Conservation (phyloP, 305 asterid species). For the Rubia tinctorum region DNA sequence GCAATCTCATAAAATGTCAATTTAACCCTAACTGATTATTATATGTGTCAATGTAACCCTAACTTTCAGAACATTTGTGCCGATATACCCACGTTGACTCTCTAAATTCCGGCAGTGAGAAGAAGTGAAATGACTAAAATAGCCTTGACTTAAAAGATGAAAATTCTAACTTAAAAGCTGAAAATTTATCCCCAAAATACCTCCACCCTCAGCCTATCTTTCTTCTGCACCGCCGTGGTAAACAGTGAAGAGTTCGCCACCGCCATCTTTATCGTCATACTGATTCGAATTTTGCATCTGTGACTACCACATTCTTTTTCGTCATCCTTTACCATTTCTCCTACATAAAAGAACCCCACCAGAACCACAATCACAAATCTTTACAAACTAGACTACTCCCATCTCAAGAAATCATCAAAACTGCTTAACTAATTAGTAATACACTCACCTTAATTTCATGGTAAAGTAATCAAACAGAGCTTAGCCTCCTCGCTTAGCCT, state of each 20-base stretch:
- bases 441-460: neutral
- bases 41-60: too few species aligned
- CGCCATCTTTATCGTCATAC: conserved; percentile 45
- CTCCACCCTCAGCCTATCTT: too few species aligned
- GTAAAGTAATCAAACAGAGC: conserved; percentile 25
- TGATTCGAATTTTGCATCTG: conserved; percentile 46
- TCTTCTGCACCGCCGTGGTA: conserved; percentile 24
- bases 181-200: too few species aligned
- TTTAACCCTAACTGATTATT: too few species aligned
- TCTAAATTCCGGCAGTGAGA: too few species aligned
- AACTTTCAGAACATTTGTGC: too few species aligned
- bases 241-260: conserved; percentile 34
- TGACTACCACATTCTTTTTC: conserved; percentile 63
- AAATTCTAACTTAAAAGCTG: too few species aligned
- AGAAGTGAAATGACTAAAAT: too few species aligned
- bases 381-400: neutral
- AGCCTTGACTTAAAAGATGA: too few species aligned
- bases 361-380: neutral
- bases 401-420: neutral
- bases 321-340: conserved; percentile 37
- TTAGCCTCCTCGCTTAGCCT: neutral
- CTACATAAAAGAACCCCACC: neutral
- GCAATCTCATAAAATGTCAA: too few species aligned
- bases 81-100: too few species aligned
- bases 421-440: too few species aligned